Evolutionary conservation across 2,329 filamentous ascomycete genomes (phyloP), one percentile per base, ranked within the genome.

Genomic region (Trichophaea hybrida): DNA sequence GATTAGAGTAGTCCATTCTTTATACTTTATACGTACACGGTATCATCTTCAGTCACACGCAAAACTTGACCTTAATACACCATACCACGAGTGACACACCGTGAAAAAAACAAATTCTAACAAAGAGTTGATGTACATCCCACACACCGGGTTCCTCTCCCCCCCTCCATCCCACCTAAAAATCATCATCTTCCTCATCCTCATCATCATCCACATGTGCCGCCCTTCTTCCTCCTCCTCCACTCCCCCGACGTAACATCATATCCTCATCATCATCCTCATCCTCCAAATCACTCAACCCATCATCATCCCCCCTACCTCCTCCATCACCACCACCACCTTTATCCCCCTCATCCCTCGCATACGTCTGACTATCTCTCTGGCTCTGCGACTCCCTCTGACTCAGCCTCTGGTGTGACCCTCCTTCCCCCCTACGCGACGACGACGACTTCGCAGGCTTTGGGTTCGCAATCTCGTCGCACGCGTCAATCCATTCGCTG

Each of bases 401-500:
- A 46, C 57, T 31, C 68, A 69, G 15, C 68, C 69, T 24, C 70
- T 72, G 12, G 72, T 74, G 15, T 75, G 77, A 17, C 24, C 43
- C 31, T 38, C 51, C 13, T 51, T 56, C 34, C 54, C 58, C 32
- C 48, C 48, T 17, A 31, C 15, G 48, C 31, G 12, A 37, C 34
- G 51, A 12, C 51, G 51, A 31, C 32, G 12, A 31, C n/a, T 51
- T 51, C 32, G 6, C n/a, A n/a, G 55, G 31, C 61, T 58, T 75
- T 61, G 82, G 77, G 69, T 85, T 83, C 13, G 83, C 83, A 54
- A 86, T 83, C 5, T 80, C 77, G 70, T 88, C 84, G 70, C 84
- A 86, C n/a, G 93, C 93, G 74, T 98, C 93, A 64, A 98, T 88
- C 93, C 93, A 98, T 73, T 97, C 93, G 37, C 88, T 87, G 71